Base-by-base conservation (phyloP, 2,329 filamentous ascomycete species). In the Colletotrichum somersetense region DNA sequence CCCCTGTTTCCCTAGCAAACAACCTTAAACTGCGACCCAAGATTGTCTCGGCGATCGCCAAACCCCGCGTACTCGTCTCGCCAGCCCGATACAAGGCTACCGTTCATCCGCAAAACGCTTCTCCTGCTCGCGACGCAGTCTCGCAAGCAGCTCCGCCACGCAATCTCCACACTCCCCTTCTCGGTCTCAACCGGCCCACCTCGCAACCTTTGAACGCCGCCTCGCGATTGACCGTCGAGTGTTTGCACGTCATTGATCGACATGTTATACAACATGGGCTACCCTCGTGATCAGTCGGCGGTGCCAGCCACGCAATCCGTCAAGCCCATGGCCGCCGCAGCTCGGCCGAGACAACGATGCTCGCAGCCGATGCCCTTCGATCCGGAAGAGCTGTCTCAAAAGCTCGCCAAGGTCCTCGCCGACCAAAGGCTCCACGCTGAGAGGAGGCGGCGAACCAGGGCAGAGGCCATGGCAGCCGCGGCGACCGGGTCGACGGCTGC, bases 371-470 rank as follows among this genome's bases (percentile, higher is more conserved):
- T 78, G 42, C 79, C 81, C 2, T 79, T 91, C 57, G 88, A 91
- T 72, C 82, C 89, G 0, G 83, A 87, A 38, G 89, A 91, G 67
- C 79, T 91, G 38, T 83, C 84, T 14, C 83, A 85, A 42, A 85
- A 88, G 23, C 82, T 91, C 33, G 82, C 83, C 61, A 74, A 83
- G 14, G 85, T 91, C 23, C 79, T 88, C 18, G 83, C 82, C 6
- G 84, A 89, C 71, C 86, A 87, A 73, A 86, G 86, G 71, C 79
- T 81, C 10, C 77, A 78, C 16, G 79, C 82, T 5, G 82, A 84
- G 64, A 78, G 77, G 74, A 80, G 79, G 67, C 77, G 77, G 62
- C 78, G 77, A 59, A 75, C 77, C 42, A 77, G 75, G 55, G 71
- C 76, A 48, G 78, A 80, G 58, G 74, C 75, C 7, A n/a, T n/a